Evolutionary conservation across 129 eudicot species (phyloP).

Genomic region (Artemisia tridentata): DNA sequence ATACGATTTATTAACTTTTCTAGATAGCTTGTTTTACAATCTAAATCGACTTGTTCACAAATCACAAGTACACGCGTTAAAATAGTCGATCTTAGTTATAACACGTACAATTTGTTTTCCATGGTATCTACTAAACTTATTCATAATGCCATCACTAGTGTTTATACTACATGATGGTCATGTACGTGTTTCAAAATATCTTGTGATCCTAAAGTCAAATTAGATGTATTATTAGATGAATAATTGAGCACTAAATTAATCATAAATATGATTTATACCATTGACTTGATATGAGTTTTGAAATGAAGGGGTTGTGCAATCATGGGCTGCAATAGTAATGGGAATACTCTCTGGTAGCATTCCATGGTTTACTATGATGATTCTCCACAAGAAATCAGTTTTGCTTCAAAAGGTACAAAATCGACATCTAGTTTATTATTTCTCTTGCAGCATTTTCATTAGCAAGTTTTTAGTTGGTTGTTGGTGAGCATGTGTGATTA

Average conservation of each 20-base stretch:
- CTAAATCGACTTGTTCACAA: no score
- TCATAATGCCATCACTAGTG: no score
- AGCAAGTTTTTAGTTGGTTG: background rate
- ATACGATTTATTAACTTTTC: no score
- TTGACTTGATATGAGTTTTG: background rate
- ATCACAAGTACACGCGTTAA: no score
- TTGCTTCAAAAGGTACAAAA: constrained; percentile 59
- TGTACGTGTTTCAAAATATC: background rate
- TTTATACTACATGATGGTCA: no score
- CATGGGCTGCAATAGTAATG: constrained; percentile 78
- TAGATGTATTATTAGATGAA: background rate
- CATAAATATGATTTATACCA: background rate
- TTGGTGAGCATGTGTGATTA: background rate
- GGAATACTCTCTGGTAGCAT: constrained; percentile 71
- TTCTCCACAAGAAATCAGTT: constrained; percentile 74
- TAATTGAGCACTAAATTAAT: background rate
- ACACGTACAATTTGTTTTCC: no score
- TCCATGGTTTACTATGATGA: constrained; percentile 88
- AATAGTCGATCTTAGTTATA: no score
- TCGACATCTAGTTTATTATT: background rate
- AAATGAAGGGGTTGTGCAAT: constrained; percentile 67
- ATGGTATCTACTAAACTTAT: no score
- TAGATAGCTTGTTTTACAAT: no score
- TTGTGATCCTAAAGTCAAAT: background rate
- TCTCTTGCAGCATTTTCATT: background rate